A percentile compares a stretch with the other conserved stretches of the same genome.
These are phyloP conservation scores for Dryadomyces quercivorus DNA, from an alignment of 2,329 filamentous ascomycete species.

Conservation along the genomic window DNA sequence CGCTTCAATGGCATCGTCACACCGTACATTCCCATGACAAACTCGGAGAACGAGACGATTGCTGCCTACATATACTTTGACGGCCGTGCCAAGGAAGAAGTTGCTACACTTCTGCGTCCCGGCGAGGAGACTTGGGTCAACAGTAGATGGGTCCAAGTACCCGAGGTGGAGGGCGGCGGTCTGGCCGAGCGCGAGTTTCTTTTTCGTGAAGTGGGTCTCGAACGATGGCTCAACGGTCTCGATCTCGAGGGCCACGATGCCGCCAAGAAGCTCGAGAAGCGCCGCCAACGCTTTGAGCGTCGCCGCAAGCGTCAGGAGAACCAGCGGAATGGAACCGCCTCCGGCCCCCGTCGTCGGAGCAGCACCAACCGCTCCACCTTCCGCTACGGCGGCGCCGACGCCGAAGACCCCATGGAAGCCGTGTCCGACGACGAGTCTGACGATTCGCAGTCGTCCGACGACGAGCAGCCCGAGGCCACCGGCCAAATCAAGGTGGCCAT, in stretches of 20 bases:
- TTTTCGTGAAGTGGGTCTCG: conserved; percentile 90
- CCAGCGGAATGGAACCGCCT: conserved; percentile 17
- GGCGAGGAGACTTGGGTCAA: conserved; percentile 99
- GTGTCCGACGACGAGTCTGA: conserved; percentile 47
- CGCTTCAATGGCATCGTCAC: conserved; percentile 47
- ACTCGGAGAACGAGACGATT: conserved; percentile 90
- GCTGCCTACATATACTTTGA: conserved; percentile 98
- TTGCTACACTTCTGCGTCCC: conserved; percentile 80
- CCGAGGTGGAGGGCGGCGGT: conserved; percentile 80
- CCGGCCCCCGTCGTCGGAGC: conserved; percentile 24
- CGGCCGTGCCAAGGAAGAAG: conserved; percentile 87
- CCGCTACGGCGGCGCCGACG: conserved; percentile 65
- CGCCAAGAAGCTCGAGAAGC: conserved; percentile 80
- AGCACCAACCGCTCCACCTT: conserved; percentile 46
- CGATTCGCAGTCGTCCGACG: conserved; percentile 61
- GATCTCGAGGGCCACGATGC: conserved; percentile 90
- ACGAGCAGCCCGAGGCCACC: conserved; percentile 84
- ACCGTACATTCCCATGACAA: conserved; percentile 85
- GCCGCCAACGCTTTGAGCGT: conserved; percentile 66
- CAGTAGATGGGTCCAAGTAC: conserved; percentile 91
- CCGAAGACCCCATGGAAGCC: conserved; percentile 60
- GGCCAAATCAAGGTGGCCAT: conserved; percentile 97
- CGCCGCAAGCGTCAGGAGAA: conserved; percentile 52
- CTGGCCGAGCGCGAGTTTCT: conserved; percentile 93
- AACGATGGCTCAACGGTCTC: conserved; percentile 91